Evolutionary conservation across 148 eudicot genomes (phyloP).

Genomic region (Limonium bicolor): DNA sequence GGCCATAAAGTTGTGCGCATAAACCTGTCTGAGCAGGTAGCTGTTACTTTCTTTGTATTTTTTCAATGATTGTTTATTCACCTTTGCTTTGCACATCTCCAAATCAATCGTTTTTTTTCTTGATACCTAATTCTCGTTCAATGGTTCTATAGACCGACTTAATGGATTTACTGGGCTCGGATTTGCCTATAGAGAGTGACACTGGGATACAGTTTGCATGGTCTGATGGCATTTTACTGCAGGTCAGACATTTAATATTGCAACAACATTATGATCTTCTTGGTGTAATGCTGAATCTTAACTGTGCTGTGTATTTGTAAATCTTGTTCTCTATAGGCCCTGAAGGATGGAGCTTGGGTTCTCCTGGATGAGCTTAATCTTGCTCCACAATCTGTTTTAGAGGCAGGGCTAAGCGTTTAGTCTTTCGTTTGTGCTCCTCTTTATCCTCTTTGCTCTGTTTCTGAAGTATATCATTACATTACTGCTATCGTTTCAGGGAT

Average conservation of each 20-base stretch:
- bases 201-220: constrained; percentile 91
- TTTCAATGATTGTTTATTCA: neutral
- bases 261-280: constrained; percentile 2
- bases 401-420: too few species aligned
- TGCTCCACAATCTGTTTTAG: constrained; percentile 97
- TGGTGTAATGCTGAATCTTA: neutral
- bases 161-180: constrained; percentile 97
- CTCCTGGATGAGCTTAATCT: constrained; percentile 91
- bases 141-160: constrained; percentile 63
- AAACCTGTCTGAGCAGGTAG: constrained; percentile 95
- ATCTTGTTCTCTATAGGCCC: constrained; percentile 45
- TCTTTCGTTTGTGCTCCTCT: neutral
- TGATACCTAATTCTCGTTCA: constrained; percentile 4
- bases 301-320: constrained; percentile 2
- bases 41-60: neutral
- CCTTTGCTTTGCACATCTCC: neutral
- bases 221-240: constrained; percentile 94
- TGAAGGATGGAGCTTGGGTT: constrained; percentile 92
- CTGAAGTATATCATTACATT: neutral
- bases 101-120: neutral
- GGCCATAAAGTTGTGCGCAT: constrained; percentile 88
- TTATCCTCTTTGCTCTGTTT: constrained; percentile 1
- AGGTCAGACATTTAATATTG: constrained; percentile 28
- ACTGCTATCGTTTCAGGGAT: constrained; percentile 31
- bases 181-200: constrained; percentile 86